Evolutionary conservation across 257 asterid species (phyloP), one percentile per base, ranked within the genome.

Genomic region (Petunia secreta): DNA sequence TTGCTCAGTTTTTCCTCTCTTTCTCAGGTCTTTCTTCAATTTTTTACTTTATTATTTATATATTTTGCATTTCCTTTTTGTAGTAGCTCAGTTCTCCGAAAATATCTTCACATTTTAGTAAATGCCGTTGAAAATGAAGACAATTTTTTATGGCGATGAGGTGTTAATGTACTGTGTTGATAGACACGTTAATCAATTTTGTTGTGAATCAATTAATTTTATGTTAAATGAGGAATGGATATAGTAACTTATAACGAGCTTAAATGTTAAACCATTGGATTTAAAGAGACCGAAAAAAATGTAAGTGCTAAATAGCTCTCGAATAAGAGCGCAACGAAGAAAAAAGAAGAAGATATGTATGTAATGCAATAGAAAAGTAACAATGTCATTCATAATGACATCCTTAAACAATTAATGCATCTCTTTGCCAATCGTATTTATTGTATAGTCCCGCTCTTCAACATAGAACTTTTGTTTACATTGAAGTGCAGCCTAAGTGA

Each of bases 11-110:
- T 81, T 82, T 40, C 84, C 80, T 82, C 65, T 84, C 90, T 62
- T 73, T 83, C 80, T 85, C 97, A 87, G 97, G 97, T 94, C 15
- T 63, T 46, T 63, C 6, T 38, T 36, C 38, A 3, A 39, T 60
- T 46, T 80, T 14, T 59, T 60, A 5, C 16, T 25, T 25, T 11
- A 44, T 57, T 40, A 13, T 59, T 67, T 6, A 8, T 67, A 11
- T 5, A 63, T 5, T 63, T 4, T 63, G 50, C 48, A 11, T n/a
- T 39, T 2, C 5, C 48, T 8, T 43, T 40, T 67, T 25, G 37
- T 41, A n/a, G 34, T 37, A 67, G 25, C 25, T 67, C 46, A 8
- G 48, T 25, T 44, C n/a, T 57, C 62, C 50, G 1, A 48, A 39
- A 6, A 52, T 63, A 59, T 43, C 4, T 5, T 59, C 14, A n/a